Evolutionary conservation across 202 grass and related monocot genomes (phyloP).

Genomic region (Dendrocalamus latiflorus): DNA sequence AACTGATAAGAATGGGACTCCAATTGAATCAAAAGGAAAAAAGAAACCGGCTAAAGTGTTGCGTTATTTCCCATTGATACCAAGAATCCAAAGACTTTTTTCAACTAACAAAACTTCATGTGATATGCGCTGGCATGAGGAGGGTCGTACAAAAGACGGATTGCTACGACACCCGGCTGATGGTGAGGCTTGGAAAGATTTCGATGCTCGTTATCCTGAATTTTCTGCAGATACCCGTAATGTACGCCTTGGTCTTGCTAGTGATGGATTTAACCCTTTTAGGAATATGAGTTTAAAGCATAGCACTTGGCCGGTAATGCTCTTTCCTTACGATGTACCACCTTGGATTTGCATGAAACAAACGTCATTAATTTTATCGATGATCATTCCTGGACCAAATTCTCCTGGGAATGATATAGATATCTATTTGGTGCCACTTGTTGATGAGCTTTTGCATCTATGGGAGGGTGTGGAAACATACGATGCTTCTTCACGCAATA

Average conservation of each 20-base stretch:
- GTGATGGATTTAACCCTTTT: conserved; percentile 29
- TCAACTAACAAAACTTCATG: neutral
- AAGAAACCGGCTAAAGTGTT: neutral
- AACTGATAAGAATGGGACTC: neutral
- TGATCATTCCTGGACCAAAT: neutral
- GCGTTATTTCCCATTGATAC: neutral
- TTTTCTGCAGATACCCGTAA: conserved; percentile 10
- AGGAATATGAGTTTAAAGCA: neutral
- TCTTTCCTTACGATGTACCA: conserved; percentile 26
- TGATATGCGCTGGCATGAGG: conserved; percentile 12
- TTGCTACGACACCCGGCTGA: conserved; percentile 2
- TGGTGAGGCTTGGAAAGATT: conserved; percentile 24
- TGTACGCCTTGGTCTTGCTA: conserved; percentile 12
- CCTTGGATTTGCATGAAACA: conserved; percentile 39
- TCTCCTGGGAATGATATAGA: conserved; percentile 6
- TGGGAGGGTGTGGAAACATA: neutral
- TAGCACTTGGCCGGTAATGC: conserved; percentile 27
- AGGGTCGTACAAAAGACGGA: conserved; percentile 16
- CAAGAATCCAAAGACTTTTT: conserved; percentile 7
- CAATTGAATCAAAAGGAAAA: neutral
- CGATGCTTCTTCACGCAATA: neutral
- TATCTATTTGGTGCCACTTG: neutral
- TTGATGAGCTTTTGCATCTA: neutral
- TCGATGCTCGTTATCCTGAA: neutral
- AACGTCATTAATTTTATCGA: conserved; percentile 20